Evolutionary conservation across 1,284 basidiomycete species (phyloP).

Genomic region (Macrocystidia cucumis): DNA sequence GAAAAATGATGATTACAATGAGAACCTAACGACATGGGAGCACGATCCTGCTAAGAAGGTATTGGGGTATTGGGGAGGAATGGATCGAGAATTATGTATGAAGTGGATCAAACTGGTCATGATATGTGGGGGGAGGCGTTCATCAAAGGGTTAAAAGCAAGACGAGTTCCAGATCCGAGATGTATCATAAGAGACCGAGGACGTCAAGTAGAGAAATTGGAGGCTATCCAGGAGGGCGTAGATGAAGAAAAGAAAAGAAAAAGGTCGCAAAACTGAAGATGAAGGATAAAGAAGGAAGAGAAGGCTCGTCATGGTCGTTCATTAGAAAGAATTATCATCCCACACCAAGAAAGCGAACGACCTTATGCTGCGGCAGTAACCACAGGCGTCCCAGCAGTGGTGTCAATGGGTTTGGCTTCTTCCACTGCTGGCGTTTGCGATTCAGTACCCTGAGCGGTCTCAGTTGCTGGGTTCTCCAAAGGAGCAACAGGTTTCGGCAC

Average conservation of each 20-base stretch:
- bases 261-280: conserved; percentile 30
- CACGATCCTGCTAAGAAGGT: conserved; percentile 48
- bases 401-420: conserved; percentile 22
- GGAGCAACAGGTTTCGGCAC: conserved; percentile 68
- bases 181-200: conserved; percentile 44
- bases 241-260: conserved; percentile 20
- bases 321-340: conserved; percentile 19
- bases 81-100: conserved; percentile 39
- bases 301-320: conserved; percentile 51
- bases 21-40: conserved; percentile 48
- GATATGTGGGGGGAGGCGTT: conserved; percentile 25
- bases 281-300: conserved; percentile 25
- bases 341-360: conserved; percentile 13
- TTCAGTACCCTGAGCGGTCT: conserved; percentile 28
- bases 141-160: conserved; percentile 35
- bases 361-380: conserved; percentile 54
- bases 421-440: conserved; percentile 27
- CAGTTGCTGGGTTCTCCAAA: conserved; percentile 64
- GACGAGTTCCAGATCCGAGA: conserved; percentile 47
- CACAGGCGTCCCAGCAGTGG: conserved; percentile 27
- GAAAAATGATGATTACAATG: conserved; percentile 44
- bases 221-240: conserved; percentile 30
- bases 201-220: conserved; percentile 16
- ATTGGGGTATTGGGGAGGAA: conserved; percentile 39
- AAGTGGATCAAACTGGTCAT: conserved; percentile 47